Evolutionary conservation across 129 eudicot species (phyloP).

Genomic region (Cynara cardunculus): DNA sequence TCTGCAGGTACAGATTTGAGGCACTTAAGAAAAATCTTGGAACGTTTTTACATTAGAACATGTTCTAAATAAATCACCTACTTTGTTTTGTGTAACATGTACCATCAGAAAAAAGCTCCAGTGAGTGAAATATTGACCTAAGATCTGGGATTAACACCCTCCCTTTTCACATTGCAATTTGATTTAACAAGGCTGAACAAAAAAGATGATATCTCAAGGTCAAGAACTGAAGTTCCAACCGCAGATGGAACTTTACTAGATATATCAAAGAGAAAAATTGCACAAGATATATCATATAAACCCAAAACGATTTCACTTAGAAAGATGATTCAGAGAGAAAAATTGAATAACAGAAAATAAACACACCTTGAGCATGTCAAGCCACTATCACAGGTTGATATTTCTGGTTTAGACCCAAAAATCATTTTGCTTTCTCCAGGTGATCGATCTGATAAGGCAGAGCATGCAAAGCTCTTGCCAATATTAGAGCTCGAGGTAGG

Average conservation of each 20-base stretch:
- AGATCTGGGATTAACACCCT: background rate
- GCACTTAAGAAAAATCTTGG: too few relatives aligned
- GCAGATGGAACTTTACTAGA: background rate
- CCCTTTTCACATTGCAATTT: background rate
- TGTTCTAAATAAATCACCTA: too few relatives aligned
- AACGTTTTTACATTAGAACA: too few relatives aligned
- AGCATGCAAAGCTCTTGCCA: slow-evolving; percentile 24
- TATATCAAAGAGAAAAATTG: too few relatives aligned
- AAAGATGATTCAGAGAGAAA: background rate
- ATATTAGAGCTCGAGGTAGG: slow-evolving; percentile 33
- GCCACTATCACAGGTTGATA: slow-evolving; percentile 50
- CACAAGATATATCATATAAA: background rate
- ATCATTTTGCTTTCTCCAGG: slow-evolving; percentile 32
- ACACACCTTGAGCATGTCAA: slow-evolving; percentile 55
- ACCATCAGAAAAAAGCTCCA: background rate
- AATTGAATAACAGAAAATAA: background rate
- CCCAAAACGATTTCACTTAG: background rate
- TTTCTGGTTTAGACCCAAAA: slow-evolving; percentile 55
- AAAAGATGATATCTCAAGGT: background rate
- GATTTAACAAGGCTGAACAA: background rate
- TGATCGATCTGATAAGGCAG: slow-evolving; percentile 37
- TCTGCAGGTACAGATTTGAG: too few relatives aligned
- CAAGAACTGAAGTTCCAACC: background rate
- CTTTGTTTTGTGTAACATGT: too few relatives aligned
- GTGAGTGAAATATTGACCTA: background rate